Conservation (phyloP, 2,329 filamentous ascomycete species). For the Aspergillus quadricinctus region DNA sequence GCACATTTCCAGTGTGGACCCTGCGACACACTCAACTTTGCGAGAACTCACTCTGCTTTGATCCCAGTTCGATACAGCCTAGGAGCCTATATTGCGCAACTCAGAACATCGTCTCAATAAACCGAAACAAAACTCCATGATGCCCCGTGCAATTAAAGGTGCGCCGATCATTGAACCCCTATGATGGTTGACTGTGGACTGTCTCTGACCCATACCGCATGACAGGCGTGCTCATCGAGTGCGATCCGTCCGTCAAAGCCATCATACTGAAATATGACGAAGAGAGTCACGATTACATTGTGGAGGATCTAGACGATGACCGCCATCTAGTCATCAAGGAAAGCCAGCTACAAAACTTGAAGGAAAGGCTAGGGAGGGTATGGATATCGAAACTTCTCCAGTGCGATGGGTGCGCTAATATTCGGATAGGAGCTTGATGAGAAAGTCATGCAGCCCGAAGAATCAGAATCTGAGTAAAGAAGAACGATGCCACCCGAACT, state of each 20-base stretch:
- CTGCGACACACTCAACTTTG: background rate
- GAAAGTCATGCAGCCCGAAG: slow-evolving; percentile 45
- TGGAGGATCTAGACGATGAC: slow-evolving; percentile 46
- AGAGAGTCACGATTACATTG: slow-evolving; percentile 44
- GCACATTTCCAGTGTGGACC: background rate
- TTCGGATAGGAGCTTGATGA: slow-evolving; percentile 43
- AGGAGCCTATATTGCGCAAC: background rate
- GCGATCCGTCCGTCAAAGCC: slow-evolving; percentile 47
- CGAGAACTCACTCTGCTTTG: background rate
- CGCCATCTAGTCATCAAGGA: slow-evolving; percentile 45
- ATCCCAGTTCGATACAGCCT: background rate
- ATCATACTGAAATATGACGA: slow-evolving; percentile 48
- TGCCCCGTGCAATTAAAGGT: slow-evolving; percentile 43
- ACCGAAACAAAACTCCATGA: slow-evolving; percentile 11
- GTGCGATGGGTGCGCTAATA: background rate
- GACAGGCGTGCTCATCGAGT: slow-evolving; percentile 44
- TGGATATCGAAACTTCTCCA: background rate
- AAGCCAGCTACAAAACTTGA: slow-evolving; percentile 41
- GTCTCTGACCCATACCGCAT: slow-evolving; percentile 1
- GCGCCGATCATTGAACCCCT: background rate
- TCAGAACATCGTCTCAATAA: background rate
- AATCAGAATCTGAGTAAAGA: slow-evolving; percentile 40
- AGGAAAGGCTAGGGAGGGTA: slow-evolving; percentile 40
- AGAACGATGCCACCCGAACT: background rate
- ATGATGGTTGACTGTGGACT: background rate